Evolutionary conservation across 2,329 filamentous ascomycete species (phyloP), one percentile per base, ranked within the genome.

Genomic region (Xylaria sp.): DNA sequence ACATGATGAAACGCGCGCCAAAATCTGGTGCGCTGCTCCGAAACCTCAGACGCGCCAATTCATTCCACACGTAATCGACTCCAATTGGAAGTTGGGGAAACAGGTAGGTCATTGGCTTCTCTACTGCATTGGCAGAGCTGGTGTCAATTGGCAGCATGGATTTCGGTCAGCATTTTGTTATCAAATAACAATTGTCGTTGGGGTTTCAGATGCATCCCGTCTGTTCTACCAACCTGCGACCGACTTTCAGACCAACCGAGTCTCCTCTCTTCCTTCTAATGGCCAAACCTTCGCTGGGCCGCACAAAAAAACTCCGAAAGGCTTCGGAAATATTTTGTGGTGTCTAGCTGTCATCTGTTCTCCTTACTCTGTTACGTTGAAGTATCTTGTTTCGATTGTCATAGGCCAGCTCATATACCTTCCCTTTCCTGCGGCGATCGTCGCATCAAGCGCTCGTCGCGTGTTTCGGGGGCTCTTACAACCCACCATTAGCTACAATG

Each of bases 161-260:
- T 46, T 28, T 41, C n/a, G 59, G 23, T 51, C 20, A 31, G 41
- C 46, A 28, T 18, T 36, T 39, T 39, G n/a, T 13, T n/a, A 33
- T 56, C 18, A 15, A n/a, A 31, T 20, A 8, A n/a, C 20, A 20
- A 23, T 23, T 8, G 3, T 48, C n/a, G 2, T 18, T 36, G 33
- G 36, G 33, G 64, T 71, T 71, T 71, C 69, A 71, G 64, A 67
- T 43, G 41, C 46, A 69, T 64, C 61, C 56, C 48, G 62, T 54
- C 13, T 49, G 49, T 39, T 18, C 49, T 13, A 33, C 18, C 33
- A 62, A 3, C 31, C 55, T 71, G 69, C 67, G 63, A 65, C 67
- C 36, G 20, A 13, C 3, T 18, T 52, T 61, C 36, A 25, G 52
- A 71, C 63, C 23, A 62, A 10, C 31, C 15, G 20, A 46, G 46